Conservation (phyloP, 441 rosid genomes). For the Populus trichocarpa region DNA sequence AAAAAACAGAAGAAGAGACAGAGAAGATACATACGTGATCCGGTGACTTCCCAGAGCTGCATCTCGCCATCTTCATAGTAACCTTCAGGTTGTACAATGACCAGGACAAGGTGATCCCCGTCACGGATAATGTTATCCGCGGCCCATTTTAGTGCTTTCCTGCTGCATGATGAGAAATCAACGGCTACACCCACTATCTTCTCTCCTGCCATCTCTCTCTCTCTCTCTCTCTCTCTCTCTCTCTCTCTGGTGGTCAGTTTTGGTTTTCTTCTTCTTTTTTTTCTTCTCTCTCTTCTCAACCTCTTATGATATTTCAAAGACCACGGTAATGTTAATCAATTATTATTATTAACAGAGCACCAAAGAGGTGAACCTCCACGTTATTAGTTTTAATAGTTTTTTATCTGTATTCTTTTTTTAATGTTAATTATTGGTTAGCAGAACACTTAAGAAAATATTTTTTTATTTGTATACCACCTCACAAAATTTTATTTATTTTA, state of each 20-base stretch:
- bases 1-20: neutral
- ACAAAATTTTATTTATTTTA: no score
- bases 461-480: no score
- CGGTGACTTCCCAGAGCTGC: conserved; percentile 89
- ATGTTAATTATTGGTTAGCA: no score
- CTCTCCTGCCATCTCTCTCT: conserved; percentile 42
- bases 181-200: conserved; percentile 87
- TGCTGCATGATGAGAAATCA: conserved; percentile 88
- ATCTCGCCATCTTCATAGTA: conserved; percentile 78
- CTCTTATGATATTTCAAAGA: neutral
- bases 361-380: no score
- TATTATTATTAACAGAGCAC: no score
- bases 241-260: neutral
- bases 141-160: conserved; percentile 80
- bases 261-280: neutral
- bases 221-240: conserved; percentile 28
- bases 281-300: neutral
- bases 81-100: conserved; percentile 49
- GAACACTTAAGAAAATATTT: no score
- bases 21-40: conserved; percentile 55
- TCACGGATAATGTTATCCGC: conserved; percentile 66
- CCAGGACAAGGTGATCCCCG: conserved; percentile 77
- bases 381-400: no score
- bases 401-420: no score
- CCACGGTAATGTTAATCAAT: neutral